Evolutionary conservation across 768 basidiomycete species (phyloP).

Genomic region (Lentinus brumalis): DNA sequence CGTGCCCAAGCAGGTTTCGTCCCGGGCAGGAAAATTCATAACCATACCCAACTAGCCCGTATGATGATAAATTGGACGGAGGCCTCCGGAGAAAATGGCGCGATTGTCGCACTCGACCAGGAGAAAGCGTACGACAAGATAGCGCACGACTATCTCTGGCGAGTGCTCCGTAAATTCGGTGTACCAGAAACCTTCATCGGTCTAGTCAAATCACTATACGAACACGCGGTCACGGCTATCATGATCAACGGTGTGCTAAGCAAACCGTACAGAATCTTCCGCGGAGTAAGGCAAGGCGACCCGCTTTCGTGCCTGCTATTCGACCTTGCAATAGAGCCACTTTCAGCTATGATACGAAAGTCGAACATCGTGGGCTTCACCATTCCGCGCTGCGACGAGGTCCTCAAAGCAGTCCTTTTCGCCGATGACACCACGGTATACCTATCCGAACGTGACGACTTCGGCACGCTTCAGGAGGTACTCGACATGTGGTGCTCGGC

Average conservation of each 20-base stretch:
- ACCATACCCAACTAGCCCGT: constrained; percentile 34
- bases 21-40: constrained; percentile 28
- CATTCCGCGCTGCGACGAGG: constrained; percentile 14
- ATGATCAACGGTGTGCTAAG: constrained; percentile 38
- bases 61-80: constrained; percentile 16
- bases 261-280: constrained; percentile 23
- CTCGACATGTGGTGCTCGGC: neutral
- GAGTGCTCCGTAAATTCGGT: constrained; percentile 1
- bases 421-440: constrained; percentile 30
- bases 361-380: constrained; percentile 22
- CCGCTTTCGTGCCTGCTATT: constrained; percentile 36
- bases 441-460: constrained; percentile 22
- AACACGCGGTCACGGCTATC: constrained; percentile 28
- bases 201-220: constrained; percentile 33
- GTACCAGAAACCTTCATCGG: constrained; percentile 21
- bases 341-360: constrained; percentile 23
- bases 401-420: constrained; percentile 26
- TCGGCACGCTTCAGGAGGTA: neutral
- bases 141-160: constrained; percentile 18
- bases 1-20: constrained; percentile 43
- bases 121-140: constrained; percentile 25
- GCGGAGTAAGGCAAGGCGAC: constrained; percentile 41
- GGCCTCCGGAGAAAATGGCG: constrained; percentile 4
- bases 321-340: constrained; percentile 33
- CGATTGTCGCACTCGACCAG: constrained; percentile 17